Evolutionary conservation across 139 green algal species (phyloP), one percentile per base, ranked within the genome.

Genomic region (Medakamo hakoo): DNA sequence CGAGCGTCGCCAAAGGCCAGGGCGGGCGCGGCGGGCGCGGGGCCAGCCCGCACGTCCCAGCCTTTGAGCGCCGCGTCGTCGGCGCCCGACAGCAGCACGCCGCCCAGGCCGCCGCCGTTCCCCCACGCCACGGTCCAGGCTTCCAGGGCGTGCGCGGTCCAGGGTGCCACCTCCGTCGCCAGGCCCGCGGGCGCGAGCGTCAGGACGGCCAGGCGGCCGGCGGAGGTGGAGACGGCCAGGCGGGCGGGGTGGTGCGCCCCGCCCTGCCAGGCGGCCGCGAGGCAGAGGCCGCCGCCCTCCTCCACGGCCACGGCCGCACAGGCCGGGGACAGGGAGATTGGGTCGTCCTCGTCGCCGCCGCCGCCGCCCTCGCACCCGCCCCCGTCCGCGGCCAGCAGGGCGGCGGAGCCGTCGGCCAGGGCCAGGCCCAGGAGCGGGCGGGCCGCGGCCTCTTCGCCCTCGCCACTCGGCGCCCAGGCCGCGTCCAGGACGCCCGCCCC

Each of bases 51-150:
- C 1, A 60, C 52, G 63, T 91, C 84, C 72, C 77, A 87, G 3
- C 62, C 71, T 58, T 82, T 79, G 55, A 90, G 84, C 5, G 27
- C 65, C 28, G 59, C 75, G 68, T 90, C 83, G 49, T 91, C 84
- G 30, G 77, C 76, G 4, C 84, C 84, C 16, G 82, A n/a, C n/a
- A n/a, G n/a, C n/a, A n/a, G n/a, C n/a, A n/a, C n/a, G n/a, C n/a
- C n/a, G n/a, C n/a, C n/a, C n/a, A n/a, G n/a, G n/a, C n/a, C n/a
- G n/a, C n/a, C n/a, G n/a, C n/a, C n/a, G n/a, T n/a, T n/a, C 52
- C 81, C 70, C 21, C 69, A 79, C 4, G 69, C 65, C 0, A 65
- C 68, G n/a, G 72, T 79, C 82, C 82, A 89, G 0, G 58, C 77
- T 60, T 89, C 82, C 59, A 89, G 69, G 1, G 71, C 56, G 62